Percentiles rank a stretch among this genome's conserved stretches.
These are phyloP conservation scores for Fusarium begoniae DNA, from an alignment of 2,329 filamentous ascomycete species.

Conservation along the genomic window DNA sequence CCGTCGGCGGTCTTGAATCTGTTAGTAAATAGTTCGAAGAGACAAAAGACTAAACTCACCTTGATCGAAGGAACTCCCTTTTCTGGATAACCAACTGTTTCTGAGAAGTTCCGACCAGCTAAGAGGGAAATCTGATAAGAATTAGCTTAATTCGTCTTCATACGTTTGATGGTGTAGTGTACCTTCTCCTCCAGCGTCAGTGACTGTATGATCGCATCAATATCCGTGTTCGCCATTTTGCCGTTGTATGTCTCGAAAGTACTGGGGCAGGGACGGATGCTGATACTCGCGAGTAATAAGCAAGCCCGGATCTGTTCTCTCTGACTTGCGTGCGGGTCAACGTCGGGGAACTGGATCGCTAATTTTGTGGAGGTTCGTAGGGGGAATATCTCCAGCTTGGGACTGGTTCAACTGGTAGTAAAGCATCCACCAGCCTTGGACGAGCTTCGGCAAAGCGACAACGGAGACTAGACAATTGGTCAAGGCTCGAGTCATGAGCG, in stretches of 20 bases:
- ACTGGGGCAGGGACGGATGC: background rate
- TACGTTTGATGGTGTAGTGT: fast-evolving
- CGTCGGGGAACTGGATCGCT: background rate
- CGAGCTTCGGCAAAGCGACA: background rate
- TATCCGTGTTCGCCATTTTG: constrained; percentile 14
- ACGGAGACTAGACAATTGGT: background rate
- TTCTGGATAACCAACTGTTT: constrained; percentile 26
- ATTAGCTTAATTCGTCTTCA: background rate
- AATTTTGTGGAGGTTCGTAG: background rate
- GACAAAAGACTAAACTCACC: background rate
- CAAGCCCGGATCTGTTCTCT: background rate
- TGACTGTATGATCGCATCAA: constrained; percentile 16
- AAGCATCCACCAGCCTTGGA: background rate
- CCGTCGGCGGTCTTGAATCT: constrained; percentile 40
- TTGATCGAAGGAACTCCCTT: constrained; percentile 36
- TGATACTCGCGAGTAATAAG: background rate
- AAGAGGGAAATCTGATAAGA: constrained; percentile 30
- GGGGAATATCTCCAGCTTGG: background rate
- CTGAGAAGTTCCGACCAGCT: constrained; percentile 38
- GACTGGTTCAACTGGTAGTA: background rate
- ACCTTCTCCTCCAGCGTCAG: constrained; percentile 37
- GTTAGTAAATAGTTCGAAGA: background rate
- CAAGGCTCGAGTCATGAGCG: background rate
- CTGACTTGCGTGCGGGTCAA: background rate
- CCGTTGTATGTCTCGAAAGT: background rate